phyloP scores from a whole-genome alignment of 2,329 filamentous ascomycete genomes.

The Neofusicoccum parvum region DNA sequence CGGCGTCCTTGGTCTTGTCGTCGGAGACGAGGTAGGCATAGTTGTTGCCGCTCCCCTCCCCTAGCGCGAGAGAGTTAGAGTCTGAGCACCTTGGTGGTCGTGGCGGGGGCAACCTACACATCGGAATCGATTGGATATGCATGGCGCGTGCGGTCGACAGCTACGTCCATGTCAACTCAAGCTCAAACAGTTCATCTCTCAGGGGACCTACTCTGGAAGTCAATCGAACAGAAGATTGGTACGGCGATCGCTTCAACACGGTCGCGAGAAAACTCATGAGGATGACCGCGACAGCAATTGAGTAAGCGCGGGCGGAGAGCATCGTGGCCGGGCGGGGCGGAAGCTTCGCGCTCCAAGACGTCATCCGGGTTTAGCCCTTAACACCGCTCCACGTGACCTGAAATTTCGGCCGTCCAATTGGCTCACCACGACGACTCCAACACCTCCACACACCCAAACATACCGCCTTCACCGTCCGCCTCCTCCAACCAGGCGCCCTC shows the following conservation, averaged over 20 bases:
- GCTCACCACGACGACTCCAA: not conserved
- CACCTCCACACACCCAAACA: not conserved
- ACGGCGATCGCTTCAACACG: constrained; percentile 3
- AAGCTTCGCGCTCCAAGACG: constrained; percentile 1
- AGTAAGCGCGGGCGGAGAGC: constrained; percentile 4
- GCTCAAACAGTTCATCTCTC: not conserved
- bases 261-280: constrained; percentile 21
- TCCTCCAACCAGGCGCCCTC: not conserved
- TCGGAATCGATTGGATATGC: constrained; percentile 86
- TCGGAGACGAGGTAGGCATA: constrained; percentile 70
- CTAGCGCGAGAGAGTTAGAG: constrained; percentile 44
- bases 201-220: not conserved
- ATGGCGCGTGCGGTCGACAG: constrained; percentile 56
- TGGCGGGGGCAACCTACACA: constrained; percentile 64
- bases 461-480: too few species aligned
- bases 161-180: constrained; percentile 2
- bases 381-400: constrained; percentile 15
- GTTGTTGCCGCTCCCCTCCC: constrained; percentile 78
- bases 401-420: constrained; percentile 13
- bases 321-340: not conserved
- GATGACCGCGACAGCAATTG: constrained; percentile 8
- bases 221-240: not conserved
- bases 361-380: constrained; percentile 15
- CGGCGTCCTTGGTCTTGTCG: constrained; percentile 52
- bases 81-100: constrained; percentile 14